Base-by-base conservation (phyloP, 371 early-diverging fungal genomes). In the Haplosporangium sp. region DNA sequence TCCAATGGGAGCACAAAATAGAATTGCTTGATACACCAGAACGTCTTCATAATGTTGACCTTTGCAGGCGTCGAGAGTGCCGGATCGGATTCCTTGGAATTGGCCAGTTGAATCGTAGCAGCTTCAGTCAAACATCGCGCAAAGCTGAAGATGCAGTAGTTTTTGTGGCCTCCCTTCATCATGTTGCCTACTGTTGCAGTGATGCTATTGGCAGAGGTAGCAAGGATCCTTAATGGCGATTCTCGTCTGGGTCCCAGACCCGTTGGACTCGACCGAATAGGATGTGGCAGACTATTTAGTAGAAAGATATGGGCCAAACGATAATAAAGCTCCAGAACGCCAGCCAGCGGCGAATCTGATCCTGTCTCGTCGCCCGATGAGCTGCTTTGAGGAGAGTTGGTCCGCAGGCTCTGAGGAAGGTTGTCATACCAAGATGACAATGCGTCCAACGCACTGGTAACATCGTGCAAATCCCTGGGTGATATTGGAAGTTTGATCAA, bases 191-290 rank as follows among this genome's bases (percentile, higher is more conserved):
- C 59, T 8, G 66, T 67, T 10, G 67, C 71, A 11, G 77, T 77
- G 37, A 77, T 77, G 5, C 67, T 70, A 40, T 77, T 77, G n/a
- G 77, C 77, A n/a, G 62, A 62, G 5, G 77, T 77, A 3, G 71
- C 77, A 38, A 77, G 23, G n/a, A 66, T 66, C 16, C 77, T 23
- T 18, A 77, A 38, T 6, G 77, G 77, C 1, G 72, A 67, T 18
- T 77, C 72, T 11, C 77, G 71, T 48, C 72, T 54, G n/a, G 72
- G 77, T 20, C 77, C 77, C 18, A 77, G 40, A 36, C 77, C 77
- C 11, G 72, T 77, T 11, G 77, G 72, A 45, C 72, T 77, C 12
- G 67, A 71, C 12, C 77, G 77, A 36, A 63, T 53, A 0, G 63
- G 38, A 3, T 41, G 54, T 2, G 77, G 77, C 12, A 77, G 67